Evolutionary conservation across 2,329 filamentous ascomycete genomes (phyloP), one percentile per base, ranked within the genome.

Genomic region (Phyllosticta ampelicida): DNA sequence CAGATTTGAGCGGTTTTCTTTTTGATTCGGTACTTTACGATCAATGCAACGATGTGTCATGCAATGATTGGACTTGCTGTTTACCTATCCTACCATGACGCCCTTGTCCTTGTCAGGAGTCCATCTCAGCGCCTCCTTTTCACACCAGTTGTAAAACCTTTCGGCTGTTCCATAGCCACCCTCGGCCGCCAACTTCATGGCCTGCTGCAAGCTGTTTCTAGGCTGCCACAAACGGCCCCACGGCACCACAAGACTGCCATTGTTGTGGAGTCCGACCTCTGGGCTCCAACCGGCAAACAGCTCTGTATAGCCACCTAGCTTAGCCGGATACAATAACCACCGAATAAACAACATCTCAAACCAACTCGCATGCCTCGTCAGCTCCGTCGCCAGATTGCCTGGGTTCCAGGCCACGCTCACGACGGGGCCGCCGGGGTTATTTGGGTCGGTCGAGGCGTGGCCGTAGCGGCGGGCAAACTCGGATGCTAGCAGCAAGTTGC

Each of bases 121-220:
- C 58, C 57, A 56, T 74, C 69, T 49, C 29, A 51, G 51, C 11
- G 61, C 56, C 28, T 60, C 54, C 16, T 72, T 68, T 56, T 76
- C 74, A 16, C 66, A 68, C 74, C 73, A 77, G 6, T 73, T 67
- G 74, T 73, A 76, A 56, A 76, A 74, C 48, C 69, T 66, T 49
- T 67, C 62, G 2, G 68, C 71, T 26, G 71, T 63, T 0, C 71
- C 73, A 5, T 66, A 71, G 1, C 74, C 73, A 18, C 73, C 73
- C 52, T 75, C 71, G 18, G 65, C 66, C 52, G 67, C 61, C 3
- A 65, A 59, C 60, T 67, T 71, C 1, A 66, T 66, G 11, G 63
- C 69, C n/a, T 66, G 58, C 11, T 65, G 62, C 11, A 76, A 23
- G 60, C 74, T 73, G 36, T 62, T 60, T 11, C 70, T 64, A 18